phyloP scores from a whole-genome alignment of 148 eudicot genomes.

The Heliosperma pusillum region DNA sequence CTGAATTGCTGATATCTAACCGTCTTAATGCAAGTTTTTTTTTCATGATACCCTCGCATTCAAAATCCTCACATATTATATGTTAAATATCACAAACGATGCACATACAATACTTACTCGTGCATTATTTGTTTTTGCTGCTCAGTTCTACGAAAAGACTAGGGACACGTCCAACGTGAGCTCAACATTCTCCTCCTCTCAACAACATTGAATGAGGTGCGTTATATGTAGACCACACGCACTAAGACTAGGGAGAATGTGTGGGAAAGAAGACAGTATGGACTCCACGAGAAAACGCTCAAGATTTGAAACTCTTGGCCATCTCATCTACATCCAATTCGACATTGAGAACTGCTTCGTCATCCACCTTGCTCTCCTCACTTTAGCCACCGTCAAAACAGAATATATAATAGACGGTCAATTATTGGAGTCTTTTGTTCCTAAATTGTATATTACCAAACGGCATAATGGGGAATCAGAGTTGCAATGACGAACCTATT shows the following conservation, averaged over 20 bases:
- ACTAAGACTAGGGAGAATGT: background rate
- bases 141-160: background rate
- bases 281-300: background rate
- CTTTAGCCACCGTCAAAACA: constrained; percentile 5
- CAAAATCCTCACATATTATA: background rate
- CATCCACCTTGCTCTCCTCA: constrained; percentile 10
- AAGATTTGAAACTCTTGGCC: constrained; percentile 17
- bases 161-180: background rate
- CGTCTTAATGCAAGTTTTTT: too few relatives aligned
- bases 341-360: constrained; percentile 11
- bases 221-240: background rate
- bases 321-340: constrained; percentile 15
- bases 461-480: background rate
- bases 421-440: background rate
- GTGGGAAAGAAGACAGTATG: background rate
- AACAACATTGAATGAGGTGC: background rate
- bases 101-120: background rate
- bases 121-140: background rate
- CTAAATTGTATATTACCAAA: background rate
- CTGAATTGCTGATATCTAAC: too few relatives aligned
- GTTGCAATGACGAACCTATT: constrained; percentile 21
- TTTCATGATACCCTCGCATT: too few relatives aligned
- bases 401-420: background rate
- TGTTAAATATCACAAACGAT: background rate
- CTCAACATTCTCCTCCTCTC: background rate